Evolutionary conservation across 2,329 filamentous ascomycete genomes (phyloP), one percentile per base, ranked within the genome.

Genomic region (Myotisia sp.): DNA sequence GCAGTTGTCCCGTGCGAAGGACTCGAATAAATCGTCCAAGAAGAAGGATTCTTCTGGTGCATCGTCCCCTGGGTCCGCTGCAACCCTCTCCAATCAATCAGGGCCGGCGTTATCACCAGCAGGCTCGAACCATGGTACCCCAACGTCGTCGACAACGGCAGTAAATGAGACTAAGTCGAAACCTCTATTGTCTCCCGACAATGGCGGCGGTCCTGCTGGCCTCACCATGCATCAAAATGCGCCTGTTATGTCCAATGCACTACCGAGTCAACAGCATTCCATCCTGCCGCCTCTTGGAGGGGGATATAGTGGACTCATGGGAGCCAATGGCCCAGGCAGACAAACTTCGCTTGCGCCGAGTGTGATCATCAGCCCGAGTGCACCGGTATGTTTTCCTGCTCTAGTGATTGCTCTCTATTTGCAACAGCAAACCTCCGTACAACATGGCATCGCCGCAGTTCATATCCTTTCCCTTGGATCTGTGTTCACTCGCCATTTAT

Each of bases 351-450:
- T 84, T 39, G 78, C 83, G 28, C 87, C 87, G 14, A 92, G 83
- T 50, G 86, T 95, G 40, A 74, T 94, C 46, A 90, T 95, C 58
- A 94, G 85, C 59, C 86, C 86, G 35, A 95, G 87, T 53, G 81
- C 83, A 57, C 85, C 86, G 47, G 83, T 90, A 70, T 67, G 79
- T 64, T 44, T 42, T n/a, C n/a, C n/a, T 38, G 12, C 34, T 31
- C 39, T 37, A n/a, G 30, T 31, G 29, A 23, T 39, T 16, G 34
- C n/a, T n/a, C n/a, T n/a, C n/a, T n/a, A 16, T 24, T 24, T 24
- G 22, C 22, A 24, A 24, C 22, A 24, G 22, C 22, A 24, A n/a
- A n/a, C n/a, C n/a, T n/a, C n/a, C n/a, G n/a, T n/a, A n/a, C n/a
- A n/a, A n/a, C n/a, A n/a, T n/a, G n/a, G n/a, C n/a, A n/a, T n/a